Evolutionary conservation across 805 yeast genomes (phyloP).

Genomic region (Kluyveromyces wickerhamii): DNA sequence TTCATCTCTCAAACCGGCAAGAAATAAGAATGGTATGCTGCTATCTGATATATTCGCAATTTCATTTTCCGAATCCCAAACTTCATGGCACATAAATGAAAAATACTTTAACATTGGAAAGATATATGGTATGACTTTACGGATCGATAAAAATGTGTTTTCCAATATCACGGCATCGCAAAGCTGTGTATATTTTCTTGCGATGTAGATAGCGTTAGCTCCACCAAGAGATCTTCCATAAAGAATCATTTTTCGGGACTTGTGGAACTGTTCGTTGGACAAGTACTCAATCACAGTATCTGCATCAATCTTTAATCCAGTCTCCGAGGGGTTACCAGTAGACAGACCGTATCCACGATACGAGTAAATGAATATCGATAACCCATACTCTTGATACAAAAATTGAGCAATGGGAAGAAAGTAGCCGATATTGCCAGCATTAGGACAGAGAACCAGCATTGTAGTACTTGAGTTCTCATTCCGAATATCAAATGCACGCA

Average conservation of each 20-base stretch:
- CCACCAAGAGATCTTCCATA: constrained; percentile 94
- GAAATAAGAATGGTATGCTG: constrained; percentile 56
- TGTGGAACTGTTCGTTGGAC: constrained; percentile 40
- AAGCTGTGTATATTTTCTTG: constrained; percentile 44
- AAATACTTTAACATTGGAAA: constrained; percentile 59
- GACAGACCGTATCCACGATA: constrained; percentile 88
- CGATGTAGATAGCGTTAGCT: constrained; percentile 82
- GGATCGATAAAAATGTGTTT: constrained; percentile 74
- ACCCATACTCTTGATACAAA: constrained; percentile 52
- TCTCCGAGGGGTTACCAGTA: constrained; percentile 67
- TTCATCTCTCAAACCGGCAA: constrained; percentile 75
- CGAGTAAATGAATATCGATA: constrained; percentile 77
- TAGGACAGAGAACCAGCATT: constrained; percentile 73
- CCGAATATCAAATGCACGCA: constrained; percentile 51
- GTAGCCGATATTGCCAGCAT: constrained; percentile 95
- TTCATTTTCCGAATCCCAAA: constrained; percentile 70
- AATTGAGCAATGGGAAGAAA: constrained; percentile 71
- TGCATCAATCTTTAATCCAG: constrained; percentile 77
- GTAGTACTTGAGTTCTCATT: constrained; percentile 43
- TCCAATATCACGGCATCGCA: constrained; percentile 69
- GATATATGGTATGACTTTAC: constrained; percentile 63
- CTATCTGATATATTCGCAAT: constrained; percentile 41
- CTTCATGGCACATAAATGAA: constrained; percentile 59
- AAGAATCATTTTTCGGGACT: constrained; percentile 46
- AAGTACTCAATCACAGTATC: constrained; percentile 59